Percentiles rank a stretch among this genome's conserved stretches.
Evolutionary conservation across 2,329 filamentous ascomycete species (phyloP).

Genomic region (Botrytis sinoallii): DNA sequence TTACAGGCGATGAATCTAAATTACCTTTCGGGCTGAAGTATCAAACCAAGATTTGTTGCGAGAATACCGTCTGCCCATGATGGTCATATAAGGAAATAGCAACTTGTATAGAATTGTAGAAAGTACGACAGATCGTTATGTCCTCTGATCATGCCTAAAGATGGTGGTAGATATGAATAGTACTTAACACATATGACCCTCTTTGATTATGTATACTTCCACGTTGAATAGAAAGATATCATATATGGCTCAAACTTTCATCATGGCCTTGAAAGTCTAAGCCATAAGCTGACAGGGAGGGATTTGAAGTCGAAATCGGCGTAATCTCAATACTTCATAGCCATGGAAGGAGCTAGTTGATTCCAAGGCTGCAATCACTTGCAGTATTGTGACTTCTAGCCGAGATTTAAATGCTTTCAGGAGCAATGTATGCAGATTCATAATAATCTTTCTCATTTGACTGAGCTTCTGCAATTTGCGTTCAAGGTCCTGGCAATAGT

Average conservation of each 20-base stretch:
- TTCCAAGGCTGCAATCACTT: background rate
- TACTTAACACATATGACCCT: background rate
- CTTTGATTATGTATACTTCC: background rate
- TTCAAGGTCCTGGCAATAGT: background rate
- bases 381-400: background rate
- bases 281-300: background rate
- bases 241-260: background rate
- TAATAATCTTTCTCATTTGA: conserved; percentile 7
- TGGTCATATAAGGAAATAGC: background rate
- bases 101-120: background rate
- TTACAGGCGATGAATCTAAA: background rate
- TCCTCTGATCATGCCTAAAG: background rate
- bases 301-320: background rate
- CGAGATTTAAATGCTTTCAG: background rate
- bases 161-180: background rate
- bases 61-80: background rate
- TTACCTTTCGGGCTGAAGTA: background rate
- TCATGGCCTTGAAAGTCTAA: no score
- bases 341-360: background rate
- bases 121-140: background rate
- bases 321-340: background rate
- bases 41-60: background rate
- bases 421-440: background rate
- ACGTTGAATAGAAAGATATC: background rate
- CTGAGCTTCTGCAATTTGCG: conserved; percentile 5